Percentiles rank a stretch among this genome's conserved stretches.
Conservation (phyloP, 805 yeast species). For the Saccharomyces jurei region DNA sequence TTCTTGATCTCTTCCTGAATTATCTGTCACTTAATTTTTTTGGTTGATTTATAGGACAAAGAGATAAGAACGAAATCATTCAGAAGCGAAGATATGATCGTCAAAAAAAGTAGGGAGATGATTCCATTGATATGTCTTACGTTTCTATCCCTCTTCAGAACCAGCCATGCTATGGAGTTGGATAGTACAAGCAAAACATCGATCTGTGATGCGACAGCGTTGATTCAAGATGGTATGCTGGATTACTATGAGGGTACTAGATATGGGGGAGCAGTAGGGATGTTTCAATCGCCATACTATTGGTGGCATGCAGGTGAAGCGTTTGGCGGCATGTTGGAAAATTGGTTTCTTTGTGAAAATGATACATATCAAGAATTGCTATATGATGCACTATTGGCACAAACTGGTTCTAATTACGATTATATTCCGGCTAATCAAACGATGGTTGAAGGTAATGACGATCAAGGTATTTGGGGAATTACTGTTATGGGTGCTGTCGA, state of each 20-base stretch:
- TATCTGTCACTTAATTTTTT: neutral
- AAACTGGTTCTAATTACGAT: constrained; percentile 40
- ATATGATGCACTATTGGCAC: constrained; percentile 42
- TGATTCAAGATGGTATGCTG: constrained; percentile 53
- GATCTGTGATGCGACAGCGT: constrained; percentile 47
- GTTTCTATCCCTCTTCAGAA: neutral
- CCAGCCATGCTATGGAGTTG: constrained; percentile 28
- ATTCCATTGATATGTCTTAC: neutral
- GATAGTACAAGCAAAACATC: constrained; percentile 38
- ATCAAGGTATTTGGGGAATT: constrained; percentile 64
- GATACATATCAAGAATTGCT: constrained; percentile 51
- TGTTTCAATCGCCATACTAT: constrained; percentile 62
- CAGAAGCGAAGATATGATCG: neutral
- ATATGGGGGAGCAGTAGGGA: constrained; percentile 63
- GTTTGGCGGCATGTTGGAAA: constrained; percentile 58
- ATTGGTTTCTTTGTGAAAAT: constrained; percentile 62
- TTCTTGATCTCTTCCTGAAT: neutral
- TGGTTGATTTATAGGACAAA: neutral
- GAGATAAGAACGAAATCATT: neutral
- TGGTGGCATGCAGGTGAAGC: constrained; percentile 94
- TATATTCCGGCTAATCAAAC: constrained; percentile 57
- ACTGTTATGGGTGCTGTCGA: constrained; percentile 58
- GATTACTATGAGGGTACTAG: constrained; percentile 57
- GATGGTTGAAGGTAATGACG: constrained; percentile 66
- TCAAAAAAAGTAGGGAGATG: neutral